Evolutionary conservation across 2,329 filamentous ascomycete genomes (phyloP).

Genomic region (Beauveria bassiana): DNA sequence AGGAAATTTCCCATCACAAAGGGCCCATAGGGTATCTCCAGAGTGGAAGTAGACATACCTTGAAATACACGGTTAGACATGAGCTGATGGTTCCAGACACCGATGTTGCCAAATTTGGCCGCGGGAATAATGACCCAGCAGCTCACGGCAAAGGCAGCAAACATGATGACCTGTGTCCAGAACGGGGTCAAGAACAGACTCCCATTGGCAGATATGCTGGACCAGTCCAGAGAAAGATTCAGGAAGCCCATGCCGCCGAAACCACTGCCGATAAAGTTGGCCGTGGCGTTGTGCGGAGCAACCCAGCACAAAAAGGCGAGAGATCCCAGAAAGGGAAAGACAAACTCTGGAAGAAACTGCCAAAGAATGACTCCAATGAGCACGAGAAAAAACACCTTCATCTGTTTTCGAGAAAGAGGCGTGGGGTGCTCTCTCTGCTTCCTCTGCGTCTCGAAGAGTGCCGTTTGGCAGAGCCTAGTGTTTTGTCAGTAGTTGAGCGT

Average conservation of each 20-base stretch:
- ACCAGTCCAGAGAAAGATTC: conserved; percentile 54
- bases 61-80: conserved; percentile 52
- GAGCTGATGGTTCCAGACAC: conserved; percentile 41
- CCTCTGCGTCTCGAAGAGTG: conserved; percentile 49
- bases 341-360: conserved; percentile 55
- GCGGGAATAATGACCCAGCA: conserved; percentile 52
- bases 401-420: conserved; percentile 42
- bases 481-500: not conserved
- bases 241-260: conserved; percentile 56
- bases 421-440: conserved; percentile 44
- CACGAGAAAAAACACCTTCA: conserved; percentile 47
- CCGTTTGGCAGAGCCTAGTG: conserved; percentile 40
- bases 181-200: conserved; percentile 49
- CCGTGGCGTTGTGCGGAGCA: conserved; percentile 46
- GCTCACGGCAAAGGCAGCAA: conserved; percentile 45
- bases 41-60: conserved; percentile 13
- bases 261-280: conserved; percentile 53
- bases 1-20: not conserved
- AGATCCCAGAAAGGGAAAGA: conserved; percentile 52
- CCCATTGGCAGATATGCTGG: conserved; percentile 41
- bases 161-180: conserved; percentile 51
- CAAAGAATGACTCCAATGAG: conserved; percentile 47
- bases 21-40: too few relatives aligned
- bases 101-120: conserved; percentile 50
- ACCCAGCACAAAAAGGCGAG: conserved; percentile 58